phyloP scores from a whole-genome alignment of 805 yeast genomes.

The Kodamaea fukazawae region DNA sequence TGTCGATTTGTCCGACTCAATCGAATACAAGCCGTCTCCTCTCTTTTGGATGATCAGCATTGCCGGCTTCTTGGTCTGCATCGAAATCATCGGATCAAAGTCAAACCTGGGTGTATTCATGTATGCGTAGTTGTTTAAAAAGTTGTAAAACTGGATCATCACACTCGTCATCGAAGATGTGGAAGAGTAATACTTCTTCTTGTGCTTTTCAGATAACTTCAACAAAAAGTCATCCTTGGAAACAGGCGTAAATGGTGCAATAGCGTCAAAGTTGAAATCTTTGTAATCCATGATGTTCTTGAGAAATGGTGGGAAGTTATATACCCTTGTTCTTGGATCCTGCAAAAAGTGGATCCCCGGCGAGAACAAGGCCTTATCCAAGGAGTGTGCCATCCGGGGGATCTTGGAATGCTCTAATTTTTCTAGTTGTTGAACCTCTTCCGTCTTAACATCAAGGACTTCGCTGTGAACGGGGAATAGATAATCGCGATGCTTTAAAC shows the following conservation, averaged over 20 bases:
- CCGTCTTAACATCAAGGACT: constrained; percentile 2
- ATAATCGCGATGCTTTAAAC: background rate
- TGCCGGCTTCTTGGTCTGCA: constrained; percentile 35
- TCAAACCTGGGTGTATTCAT: constrained; percentile 23
- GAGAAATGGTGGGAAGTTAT: constrained; percentile 63
- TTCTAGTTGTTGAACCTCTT: constrained; percentile 15
- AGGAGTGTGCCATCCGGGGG: constrained; percentile 61
- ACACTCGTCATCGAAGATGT: constrained; percentile 85
- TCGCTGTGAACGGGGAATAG: constrained; percentile 1
- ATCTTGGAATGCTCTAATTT: constrained; percentile 27
- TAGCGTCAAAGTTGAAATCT: constrained; percentile 60
- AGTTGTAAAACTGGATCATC: constrained; percentile 69
- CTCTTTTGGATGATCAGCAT: constrained; percentile 49
- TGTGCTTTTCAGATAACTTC: constrained; percentile 39
- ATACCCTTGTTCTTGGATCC: constrained; percentile 74
- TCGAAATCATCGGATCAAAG: constrained; percentile 15
- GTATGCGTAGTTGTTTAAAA: constrained; percentile 48
- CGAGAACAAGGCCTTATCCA: constrained; percentile 71
- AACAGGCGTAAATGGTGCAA: constrained; percentile 61
- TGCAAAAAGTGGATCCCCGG: constrained; percentile 78
- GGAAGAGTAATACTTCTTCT: constrained; percentile 61
- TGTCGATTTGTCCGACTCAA: constrained; percentile 67
- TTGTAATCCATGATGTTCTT: constrained; percentile 58
- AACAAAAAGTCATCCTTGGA: constrained; percentile 58
- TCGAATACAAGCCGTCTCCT: constrained; percentile 43